phyloP scores from a whole-genome alignment of 202 grass and related monocot genomes.

The Saccharum hybrid region DNA sequence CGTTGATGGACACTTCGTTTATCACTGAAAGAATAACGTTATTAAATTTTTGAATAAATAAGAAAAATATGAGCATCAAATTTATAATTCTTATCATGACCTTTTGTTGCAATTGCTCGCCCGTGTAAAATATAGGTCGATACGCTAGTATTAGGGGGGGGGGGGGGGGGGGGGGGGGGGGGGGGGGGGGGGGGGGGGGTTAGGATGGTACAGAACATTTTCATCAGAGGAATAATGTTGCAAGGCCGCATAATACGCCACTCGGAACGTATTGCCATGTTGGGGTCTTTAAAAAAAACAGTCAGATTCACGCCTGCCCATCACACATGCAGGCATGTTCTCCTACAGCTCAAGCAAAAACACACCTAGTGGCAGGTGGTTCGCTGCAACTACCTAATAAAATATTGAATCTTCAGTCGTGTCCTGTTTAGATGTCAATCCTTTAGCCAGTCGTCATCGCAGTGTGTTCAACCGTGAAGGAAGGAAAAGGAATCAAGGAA shows the following conservation, averaged over 20 bases:
- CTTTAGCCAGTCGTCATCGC: background rate
- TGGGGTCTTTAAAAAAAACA: background rate
- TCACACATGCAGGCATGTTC: conserved; percentile 42
- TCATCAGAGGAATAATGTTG: background rate
- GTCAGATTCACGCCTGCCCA: background rate
- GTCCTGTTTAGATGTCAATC: background rate
- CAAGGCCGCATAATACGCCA: background rate
- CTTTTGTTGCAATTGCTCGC: no score
- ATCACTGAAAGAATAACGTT: no score
- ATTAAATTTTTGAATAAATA: no score
- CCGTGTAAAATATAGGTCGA: no score
- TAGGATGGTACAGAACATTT: background rate
- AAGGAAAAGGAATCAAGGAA: background rate
- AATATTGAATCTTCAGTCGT: background rate
- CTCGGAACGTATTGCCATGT: background rate
- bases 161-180: no score
- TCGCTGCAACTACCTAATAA: conserved; percentile 2
- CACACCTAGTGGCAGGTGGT: background rate
- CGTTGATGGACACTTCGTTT: no score
- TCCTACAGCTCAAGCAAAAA: background rate
- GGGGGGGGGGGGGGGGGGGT: no score
- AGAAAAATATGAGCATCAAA: no score
- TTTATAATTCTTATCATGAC: no score
- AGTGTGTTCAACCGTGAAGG: background rate
- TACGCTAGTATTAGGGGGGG: no score